Base-by-base conservation (phyloP, 2,329 filamentous ascomycete species). In the Fusarium cicatricum region DNA sequence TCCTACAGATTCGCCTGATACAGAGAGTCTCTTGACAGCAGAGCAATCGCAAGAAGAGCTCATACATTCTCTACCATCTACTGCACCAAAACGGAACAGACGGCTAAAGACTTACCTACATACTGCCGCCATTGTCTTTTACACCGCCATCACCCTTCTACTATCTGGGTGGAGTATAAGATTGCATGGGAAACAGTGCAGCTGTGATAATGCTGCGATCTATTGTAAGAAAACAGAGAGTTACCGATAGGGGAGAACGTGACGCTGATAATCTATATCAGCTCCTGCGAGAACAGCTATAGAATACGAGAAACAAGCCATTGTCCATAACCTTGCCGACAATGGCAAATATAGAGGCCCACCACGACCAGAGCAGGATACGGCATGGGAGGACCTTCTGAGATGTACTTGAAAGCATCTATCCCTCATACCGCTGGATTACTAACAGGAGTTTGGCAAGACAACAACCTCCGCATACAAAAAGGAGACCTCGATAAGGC, bases 321-420 rank as follows among this genome's bases (percentile, higher is more conserved):
- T 51, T 26, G 7, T 39, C 7, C 48, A 51, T 5, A 51, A 44
- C 8, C 48, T 51, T 17, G 33, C 40, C 33, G 48, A 51, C n/a
- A 44, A 51, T 19, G 33, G 48, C 4, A 51, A 26, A 32, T 51
- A 33, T 5, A 23, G 48, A 38, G 48, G 48, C 2, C 39, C 48
- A 3, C 48, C 48, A 19, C 39, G 48, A 32, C 48, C 48, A 33
- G 48, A 51, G 33, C 48, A 51, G 19, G 48, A 51, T 26, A 17
- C 17, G 7, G 48, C 48, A 44, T 51, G 48, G 48, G 48, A 51
- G 11, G 33, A 17, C 3, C 48, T 51, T 12, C 11, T 51, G 10
- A 33, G 14, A 19, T 51, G 48, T 51, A 38, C 14, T 10, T 15
- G 11, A 11, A 17, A 17, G n/a, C 21, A 4, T 11, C 16, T 3